phyloP scores from a whole-genome alignment of 1,284 basidiomycete genomes.

The Sanguinoderma infundibulare region DNA sequence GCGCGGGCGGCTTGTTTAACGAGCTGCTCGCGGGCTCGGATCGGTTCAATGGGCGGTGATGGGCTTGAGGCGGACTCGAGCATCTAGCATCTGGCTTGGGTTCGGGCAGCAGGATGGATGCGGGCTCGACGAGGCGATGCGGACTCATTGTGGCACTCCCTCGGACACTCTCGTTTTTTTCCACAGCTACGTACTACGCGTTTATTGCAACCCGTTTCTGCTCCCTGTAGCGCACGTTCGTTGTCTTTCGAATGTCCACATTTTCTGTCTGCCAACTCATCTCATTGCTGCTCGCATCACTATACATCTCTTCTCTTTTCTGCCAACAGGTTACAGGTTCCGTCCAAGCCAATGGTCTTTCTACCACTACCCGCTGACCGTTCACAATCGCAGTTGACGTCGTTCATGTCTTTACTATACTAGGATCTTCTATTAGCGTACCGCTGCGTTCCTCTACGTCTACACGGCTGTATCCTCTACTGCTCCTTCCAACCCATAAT shows the following conservation, averaged over 20 bases:
- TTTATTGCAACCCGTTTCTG: neutral
- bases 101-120: slow-evolving; percentile 5
- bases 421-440: slow-evolving; percentile 25
- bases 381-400: slow-evolving; percentile 9
- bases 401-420: slow-evolving; percentile 7
- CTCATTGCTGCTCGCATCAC: slow-evolving; percentile 9
- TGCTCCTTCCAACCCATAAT: slow-evolving; percentile 22
- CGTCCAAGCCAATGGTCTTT: slow-evolving; percentile 8
- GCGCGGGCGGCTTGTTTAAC: slow-evolving; percentile 86
- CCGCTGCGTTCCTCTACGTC: slow-evolving; percentile 8
- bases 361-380: neutral
- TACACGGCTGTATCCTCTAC: slow-evolving; percentile 23
- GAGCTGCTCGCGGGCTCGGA: slow-evolving; percentile 90
- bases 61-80: neutral
- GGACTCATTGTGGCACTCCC: slow-evolving; percentile 13
- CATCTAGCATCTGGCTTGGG: neutral
- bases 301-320: slow-evolving; percentile 8
- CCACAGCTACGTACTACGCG: neutral
- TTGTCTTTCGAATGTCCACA: neutral
- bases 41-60: slow-evolving; percentile 15
- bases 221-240: neutral
- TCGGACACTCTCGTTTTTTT: neutral
- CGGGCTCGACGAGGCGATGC: slow-evolving; percentile 14
- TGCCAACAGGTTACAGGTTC: neutral
- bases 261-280: slow-evolving; percentile 5